Evolutionary conservation across 2,329 filamentous ascomycete species (phyloP), one percentile per base, ranked within the genome.

Genomic region (Aspergillus ustus): DNA sequence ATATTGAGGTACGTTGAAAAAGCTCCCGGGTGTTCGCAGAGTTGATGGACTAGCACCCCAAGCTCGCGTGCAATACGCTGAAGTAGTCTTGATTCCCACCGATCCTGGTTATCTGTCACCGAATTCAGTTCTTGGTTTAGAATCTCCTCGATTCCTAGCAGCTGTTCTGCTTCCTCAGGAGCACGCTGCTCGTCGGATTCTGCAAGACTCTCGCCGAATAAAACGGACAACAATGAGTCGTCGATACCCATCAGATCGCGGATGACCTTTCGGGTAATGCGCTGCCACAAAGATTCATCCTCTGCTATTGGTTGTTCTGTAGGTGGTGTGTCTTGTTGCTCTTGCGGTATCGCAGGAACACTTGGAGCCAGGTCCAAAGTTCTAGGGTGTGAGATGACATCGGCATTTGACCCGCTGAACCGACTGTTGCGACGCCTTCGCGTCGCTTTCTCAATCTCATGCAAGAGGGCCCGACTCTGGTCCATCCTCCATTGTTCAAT

Each of bases 401-500:
- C 61, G 22, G 68, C 61, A 17, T 62, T 69, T 13, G 69, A 61
- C 25, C 63, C 63, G 48, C 71, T 75, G 43, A 54, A 62, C 50
- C 67, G 72, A 59, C 71, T 74, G 34, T 68, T 70, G 54, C 77
- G 85, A 61, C 90, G 85, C 61, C 90, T 84, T 59, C 87, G 83
- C 4, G 93, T 96, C 77, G 97, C 92, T 64, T 87, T 89, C 76
- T 96, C 91, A 52, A 98, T 93, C 77, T 97, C 92, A 59, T 96
- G 91, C 37, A 97, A 76, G 29, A 99, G 81, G 11, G 92, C 87
- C 61, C 87, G 87, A 75, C 93, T 97, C 75, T 99, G 93, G 72
- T 98, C 94, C 72, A 96, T 79, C 59, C 93, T 87, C 95, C 95
- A 99, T 55, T 87, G 86, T 77, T 98, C 94, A 72, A 99, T 96